Conservation (phyloP, 768 basidiomycete genomes). For the Mycena polygramma region DNA sequence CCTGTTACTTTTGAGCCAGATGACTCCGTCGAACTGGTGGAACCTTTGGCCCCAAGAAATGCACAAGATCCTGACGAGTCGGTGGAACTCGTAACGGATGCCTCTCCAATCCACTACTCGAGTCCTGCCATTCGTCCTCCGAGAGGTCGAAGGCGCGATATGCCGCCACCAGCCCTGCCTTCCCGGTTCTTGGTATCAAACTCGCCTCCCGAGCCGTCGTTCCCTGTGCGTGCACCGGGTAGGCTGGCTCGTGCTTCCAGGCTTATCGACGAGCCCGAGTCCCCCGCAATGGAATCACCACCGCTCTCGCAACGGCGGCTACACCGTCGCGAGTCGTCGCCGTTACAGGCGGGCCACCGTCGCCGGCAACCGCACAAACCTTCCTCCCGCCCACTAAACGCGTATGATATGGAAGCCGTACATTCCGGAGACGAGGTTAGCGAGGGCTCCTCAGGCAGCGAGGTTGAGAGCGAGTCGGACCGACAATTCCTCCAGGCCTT, state of each 20-base stretch:
- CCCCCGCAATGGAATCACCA: slow-evolving; percentile 47
- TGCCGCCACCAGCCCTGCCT: slow-evolving; percentile 54
- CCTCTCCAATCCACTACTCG: slow-evolving; percentile 20
- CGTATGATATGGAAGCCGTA: slow-evolving; percentile 77
- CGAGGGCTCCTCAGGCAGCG: slow-evolving; percentile 68
- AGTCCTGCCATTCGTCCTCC: slow-evolving; percentile 43
- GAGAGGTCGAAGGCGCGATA: slow-evolving; percentile 36
- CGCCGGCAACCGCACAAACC: slow-evolving; percentile 31
- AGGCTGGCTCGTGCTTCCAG: slow-evolving; percentile 44
- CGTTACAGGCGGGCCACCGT: slow-evolving; percentile 29
- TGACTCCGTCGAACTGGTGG: slow-evolving; percentile 43
- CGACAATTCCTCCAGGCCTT: slow-evolving; percentile 73
- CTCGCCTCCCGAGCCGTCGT: slow-evolving; percentile 54
- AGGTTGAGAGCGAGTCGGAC: slow-evolving; percentile 77
- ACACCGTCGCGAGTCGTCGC: slow-evolving; percentile 50
- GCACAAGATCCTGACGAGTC: slow-evolving; percentile 24
- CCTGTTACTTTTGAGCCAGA: slow-evolving; percentile 29
- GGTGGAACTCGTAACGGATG: slow-evolving; percentile 39
- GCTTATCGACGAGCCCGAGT: slow-evolving; percentile 40
- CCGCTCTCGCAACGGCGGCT: slow-evolving; percentile 56
- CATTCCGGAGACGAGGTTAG: slow-evolving; percentile 88
- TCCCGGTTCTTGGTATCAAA: slow-evolving; percentile 41
- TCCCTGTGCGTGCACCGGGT: slow-evolving; percentile 59
- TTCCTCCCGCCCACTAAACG: slow-evolving; percentile 32
- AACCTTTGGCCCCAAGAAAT: slow-evolving; percentile 8